A percentile compares a stretch with the other conserved stretches of the same genome.
Conservation (phyloP, 139 green algal genomes). For the Tetraselmis chui region DNA sequence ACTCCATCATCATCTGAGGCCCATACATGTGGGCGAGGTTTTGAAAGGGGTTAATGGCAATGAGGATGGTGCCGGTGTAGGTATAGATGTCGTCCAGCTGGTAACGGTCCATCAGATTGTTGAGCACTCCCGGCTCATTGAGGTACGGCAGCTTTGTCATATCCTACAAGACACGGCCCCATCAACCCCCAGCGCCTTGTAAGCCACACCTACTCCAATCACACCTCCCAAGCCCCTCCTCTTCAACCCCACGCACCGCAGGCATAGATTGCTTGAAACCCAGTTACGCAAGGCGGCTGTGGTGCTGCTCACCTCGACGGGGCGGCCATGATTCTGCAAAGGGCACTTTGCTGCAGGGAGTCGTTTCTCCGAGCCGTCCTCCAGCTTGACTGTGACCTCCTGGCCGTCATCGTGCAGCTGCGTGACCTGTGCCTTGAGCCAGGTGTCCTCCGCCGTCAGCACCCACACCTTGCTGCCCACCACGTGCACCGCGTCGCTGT, state of each 20-base stretch:
- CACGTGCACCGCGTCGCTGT: background rate
- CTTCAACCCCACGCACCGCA: too few relatives aligned
- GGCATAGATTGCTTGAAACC: too few relatives aligned
- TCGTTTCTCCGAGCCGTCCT: background rate
- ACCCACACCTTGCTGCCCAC: background rate
- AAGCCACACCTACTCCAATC: too few relatives aligned
- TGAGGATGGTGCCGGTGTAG: slow-evolving; percentile 86
- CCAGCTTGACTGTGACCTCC: background rate
- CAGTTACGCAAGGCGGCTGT: too few relatives aligned
- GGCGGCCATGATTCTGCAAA: background rate
- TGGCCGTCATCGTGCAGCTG: background rate
- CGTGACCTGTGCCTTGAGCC: background rate
- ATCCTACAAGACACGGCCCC: too few relatives aligned
- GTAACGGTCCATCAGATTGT: slow-evolving; percentile 80
- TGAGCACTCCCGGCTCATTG: slow-evolving; percentile 93
- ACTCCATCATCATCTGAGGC: slow-evolving; percentile 89
- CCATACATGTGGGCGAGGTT: slow-evolving; percentile 80
- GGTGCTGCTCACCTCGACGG: too few relatives aligned
- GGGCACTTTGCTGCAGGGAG: background rate
- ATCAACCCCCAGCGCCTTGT: too few relatives aligned
- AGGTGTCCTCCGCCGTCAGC: background rate
- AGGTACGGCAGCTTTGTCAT: slow-evolving; percentile 97
- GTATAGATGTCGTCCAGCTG: slow-evolving; percentile 90
- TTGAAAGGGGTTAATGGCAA: slow-evolving; percentile 88
- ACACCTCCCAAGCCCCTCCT: too few relatives aligned